Base-by-base conservation (phyloP, 352 stramenopile genomes). In the Pythium monospermum region DNA sequence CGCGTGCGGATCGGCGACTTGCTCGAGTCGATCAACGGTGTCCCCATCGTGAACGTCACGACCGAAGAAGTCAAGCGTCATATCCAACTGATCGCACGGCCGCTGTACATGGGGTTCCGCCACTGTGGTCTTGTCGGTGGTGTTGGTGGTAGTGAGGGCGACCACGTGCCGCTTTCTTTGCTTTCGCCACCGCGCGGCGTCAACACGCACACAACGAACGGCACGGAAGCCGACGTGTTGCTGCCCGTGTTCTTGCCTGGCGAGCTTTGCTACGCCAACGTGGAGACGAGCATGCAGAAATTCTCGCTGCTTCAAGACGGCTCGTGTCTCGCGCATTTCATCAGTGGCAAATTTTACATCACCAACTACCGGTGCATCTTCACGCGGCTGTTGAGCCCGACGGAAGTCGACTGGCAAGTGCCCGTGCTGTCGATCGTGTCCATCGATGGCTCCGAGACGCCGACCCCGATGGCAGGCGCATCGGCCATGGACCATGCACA, bases 361-460 rank as follows among this genome's bases (percentile, higher is more conserved):
- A 91, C 78, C 12, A 94, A 86, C 56, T 94, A 91, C 40, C 80
- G 83, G 8, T 94, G 83, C 35, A 68, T 88, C 26, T 94, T 91
- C 60, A 83, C 67, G 16, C 68, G 68, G 10, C 21, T 85, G 7
- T 54, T 87, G 15, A 72, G 59, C 26, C 54, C 49, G 21, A 62
- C 63, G 15, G 69, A 81, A 28, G 73, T 91, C 19, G 76, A 83
- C 27, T 91, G 79, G 83, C 79, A 93, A 21, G 64, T 90, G 5
- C 79, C 83, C 0, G 75, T 93, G 28, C 64, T 94, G 2, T 87
- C 80, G 13, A 90, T 94, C 46, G 47, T 64, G 18, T 80, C 76
- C 2, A 72, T 91, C 26, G 77, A 91, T 15, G 68, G 73, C 13
- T 71, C 80, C 19, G 70, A 87, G 32, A 64, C 63, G 35, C 39